These are phyloP conservation scores for Penicillium desertorum DNA, from an alignment of 495 filamentous ascomycete species.

Conservation along the genomic window DNA sequence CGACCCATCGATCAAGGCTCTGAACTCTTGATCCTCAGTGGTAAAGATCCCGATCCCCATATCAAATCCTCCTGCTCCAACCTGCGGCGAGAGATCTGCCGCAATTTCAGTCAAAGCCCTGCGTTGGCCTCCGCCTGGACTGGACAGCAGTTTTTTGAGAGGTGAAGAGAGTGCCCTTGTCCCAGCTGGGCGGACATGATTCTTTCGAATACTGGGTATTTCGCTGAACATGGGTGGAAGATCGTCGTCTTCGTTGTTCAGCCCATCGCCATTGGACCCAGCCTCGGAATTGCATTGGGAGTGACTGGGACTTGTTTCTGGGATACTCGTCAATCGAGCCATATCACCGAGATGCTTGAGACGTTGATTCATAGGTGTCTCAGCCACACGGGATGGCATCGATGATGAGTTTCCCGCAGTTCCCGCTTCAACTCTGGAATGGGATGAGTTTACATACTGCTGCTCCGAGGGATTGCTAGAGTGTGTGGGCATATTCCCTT, in stretches of 20 bases:
- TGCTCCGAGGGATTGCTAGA: conserved; percentile 20
- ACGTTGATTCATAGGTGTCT: conserved; percentile 40
- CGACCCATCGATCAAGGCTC: conserved; percentile 36
- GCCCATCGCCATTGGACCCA: conserved; percentile 29
- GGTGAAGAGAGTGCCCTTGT: conserved; percentile 33
- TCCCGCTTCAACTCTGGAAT: conserved; percentile 9
- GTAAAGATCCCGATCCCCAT: conserved; percentile 44
- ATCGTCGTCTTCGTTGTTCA: conserved; percentile 46
- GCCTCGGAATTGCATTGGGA: conserved; percentile 29
- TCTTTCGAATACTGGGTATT: conserved; percentile 18
- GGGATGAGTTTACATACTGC: conserved; percentile 3
- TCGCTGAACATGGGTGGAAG: conserved; percentile 37
- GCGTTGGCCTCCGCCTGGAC: conserved; percentile 44
- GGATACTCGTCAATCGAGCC: conserved; percentile 37
- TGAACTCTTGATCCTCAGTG: conserved; percentile 47
- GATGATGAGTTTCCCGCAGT: conserved; percentile 38
- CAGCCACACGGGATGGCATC: conserved; percentile 42
- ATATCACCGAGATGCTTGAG: conserved; percentile 30
- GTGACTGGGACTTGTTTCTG: conserved; percentile 44
- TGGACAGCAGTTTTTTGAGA: conserved; percentile 40
- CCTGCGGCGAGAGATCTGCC: conserved; percentile 43
- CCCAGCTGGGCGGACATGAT: conserved; percentile 27
- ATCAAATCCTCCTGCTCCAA: conserved; percentile 36
- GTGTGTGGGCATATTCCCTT: conserved; percentile 11
- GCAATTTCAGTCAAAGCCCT: conserved; percentile 49